Percentiles rank a stretch among this genome's conserved stretches.
Evolutionary conservation across 768 basidiomycete genomes (phyloP).

Genomic region (Paxillus rubicundulus): DNA sequence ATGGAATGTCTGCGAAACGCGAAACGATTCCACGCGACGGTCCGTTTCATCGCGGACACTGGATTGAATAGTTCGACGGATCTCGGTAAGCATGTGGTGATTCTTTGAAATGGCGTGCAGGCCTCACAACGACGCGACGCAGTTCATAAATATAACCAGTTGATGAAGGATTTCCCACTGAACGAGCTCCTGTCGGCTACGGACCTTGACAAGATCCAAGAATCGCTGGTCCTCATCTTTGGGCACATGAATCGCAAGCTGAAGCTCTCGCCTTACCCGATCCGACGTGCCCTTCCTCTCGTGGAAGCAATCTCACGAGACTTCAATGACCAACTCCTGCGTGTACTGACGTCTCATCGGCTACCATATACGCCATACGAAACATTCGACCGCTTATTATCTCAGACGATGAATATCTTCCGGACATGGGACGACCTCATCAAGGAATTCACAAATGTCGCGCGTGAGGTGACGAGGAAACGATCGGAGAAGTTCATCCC

Average conservation of each 20-base stretch:
- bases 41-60: conserved; percentile 97
- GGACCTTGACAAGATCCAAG: conserved; percentile 92
- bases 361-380: conserved; percentile 93
- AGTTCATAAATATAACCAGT: conserved; percentile 97
- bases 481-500: conserved; percentile 92
- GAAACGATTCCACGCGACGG: conserved; percentile 94
- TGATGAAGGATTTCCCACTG: conserved; percentile 99
- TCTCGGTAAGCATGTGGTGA: conserved; percentile 49
- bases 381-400: conserved; percentile 85
- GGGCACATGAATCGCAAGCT: conserved; percentile 94
- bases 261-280: conserved; percentile 93
- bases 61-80: conserved; percentile 94
- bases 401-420: conserved; percentile 74
- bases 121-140: background rate
- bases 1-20: conserved; percentile 95
- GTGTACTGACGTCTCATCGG: conserved; percentile 87
- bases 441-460: conserved; percentile 91
- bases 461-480: conserved; percentile 88
- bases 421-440: conserved; percentile 85
- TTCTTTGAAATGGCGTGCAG: background rate
- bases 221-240: conserved; percentile 84
- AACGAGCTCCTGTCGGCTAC: conserved; percentile 96
- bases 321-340: conserved; percentile 92
- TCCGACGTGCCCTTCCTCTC: conserved; percentile 91
- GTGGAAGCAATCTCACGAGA: conserved; percentile 98